Base-by-base conservation (phyloP, 2,329 filamentous ascomycete species). In the Lasiodiplodia theobromae region DNA sequence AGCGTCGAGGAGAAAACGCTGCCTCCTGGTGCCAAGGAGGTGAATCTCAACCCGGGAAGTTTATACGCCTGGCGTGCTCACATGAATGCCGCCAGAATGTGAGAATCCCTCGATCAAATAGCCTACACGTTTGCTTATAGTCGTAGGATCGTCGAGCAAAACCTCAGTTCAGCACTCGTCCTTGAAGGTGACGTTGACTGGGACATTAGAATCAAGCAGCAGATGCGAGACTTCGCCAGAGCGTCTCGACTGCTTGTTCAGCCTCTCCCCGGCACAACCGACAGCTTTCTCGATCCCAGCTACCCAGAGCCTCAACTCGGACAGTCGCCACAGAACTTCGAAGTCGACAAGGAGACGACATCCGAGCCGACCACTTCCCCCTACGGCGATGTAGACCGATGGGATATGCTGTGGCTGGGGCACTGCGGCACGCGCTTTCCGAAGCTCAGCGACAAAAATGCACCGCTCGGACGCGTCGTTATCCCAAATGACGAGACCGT, bases 321-420 rank as follows among this genome's bases (percentile, higher is more conserved):
- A 54, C 53, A 67, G 21, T 40, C 2, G 31, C 49, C 57, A 10
- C 38, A 58, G 28, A 37, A 66, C n/a, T 69, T 69, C 51, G 21
- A 38, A 14, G 47, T 73, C 72, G n/a, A 67, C 66, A 11, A 58
- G 51, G 49, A 69, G 56, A 2, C 52, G 66, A 58, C 25, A 53
- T 51, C 52, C 60, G 51, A 56, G 21, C 71, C 72, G 52, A 68
- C 47, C 65, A 73, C 53, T 28, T 73, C 73, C 3, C 76, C 77
- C 0, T 79, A 78, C 60, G 79, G 75, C 2, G 74, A 79, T 47
- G 69, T 76, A 34, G 72, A 8, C 75, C 76, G 75, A 2, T 80
- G 79, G 78, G 77, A 81, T 64, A 40, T 80, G 23, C 72, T 81
- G 8, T 76, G 75, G 71, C 71, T 77, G 0, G 79, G 79, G 5